Evolutionary conservation across 164 flowering plant genomes (phyloP).

Genomic region (Kingdonia uniflora): DNA sequence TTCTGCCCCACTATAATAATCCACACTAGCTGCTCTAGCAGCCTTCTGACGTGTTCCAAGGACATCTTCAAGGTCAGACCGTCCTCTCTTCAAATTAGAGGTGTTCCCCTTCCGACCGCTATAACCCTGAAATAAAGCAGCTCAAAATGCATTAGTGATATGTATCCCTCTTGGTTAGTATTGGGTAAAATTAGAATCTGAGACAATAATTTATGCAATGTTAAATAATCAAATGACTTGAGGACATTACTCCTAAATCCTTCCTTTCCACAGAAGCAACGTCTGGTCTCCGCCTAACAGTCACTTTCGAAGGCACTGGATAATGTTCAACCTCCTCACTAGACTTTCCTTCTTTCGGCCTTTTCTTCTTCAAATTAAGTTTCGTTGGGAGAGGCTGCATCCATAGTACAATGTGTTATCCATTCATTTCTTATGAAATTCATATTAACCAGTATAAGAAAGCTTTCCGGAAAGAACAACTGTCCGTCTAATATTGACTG

Average conservation of each 20-base stretch:
- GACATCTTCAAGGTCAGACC: slow-evolving; percentile 36
- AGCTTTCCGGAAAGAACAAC: too few species aligned
- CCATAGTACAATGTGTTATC: too few species aligned
- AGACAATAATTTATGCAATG: background rate
- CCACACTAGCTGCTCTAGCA: slow-evolving; percentile 26
- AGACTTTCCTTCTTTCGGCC: slow-evolving; percentile 80
- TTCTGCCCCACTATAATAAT: slow-evolving; percentile 64
- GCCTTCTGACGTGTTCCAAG: slow-evolving; percentile 19
- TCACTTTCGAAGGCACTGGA: slow-evolving; percentile 63
- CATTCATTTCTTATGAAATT: too few species aligned
- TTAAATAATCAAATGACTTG: background rate
- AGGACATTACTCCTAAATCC: slow-evolving; percentile 38
- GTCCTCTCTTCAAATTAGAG: slow-evolving; percentile 25
- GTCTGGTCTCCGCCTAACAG: slow-evolving; percentile 53
- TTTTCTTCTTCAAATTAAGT: slow-evolving; percentile 66
- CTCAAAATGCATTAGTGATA: background rate
- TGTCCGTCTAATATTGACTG: too few species aligned
- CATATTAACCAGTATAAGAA: too few species aligned
- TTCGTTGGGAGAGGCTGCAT: slow-evolving; percentile 92
- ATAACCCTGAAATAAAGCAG: slow-evolving; percentile 30
- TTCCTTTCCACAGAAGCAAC: slow-evolving; percentile 45
- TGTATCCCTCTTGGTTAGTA: too few species aligned
- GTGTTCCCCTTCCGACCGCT: slow-evolving; percentile 29
- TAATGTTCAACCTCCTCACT: slow-evolving; percentile 73
- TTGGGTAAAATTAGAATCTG: too few species aligned